Conservation (phyloP, 345 rosid genomes). For the Euphorbia peplus region DNA sequence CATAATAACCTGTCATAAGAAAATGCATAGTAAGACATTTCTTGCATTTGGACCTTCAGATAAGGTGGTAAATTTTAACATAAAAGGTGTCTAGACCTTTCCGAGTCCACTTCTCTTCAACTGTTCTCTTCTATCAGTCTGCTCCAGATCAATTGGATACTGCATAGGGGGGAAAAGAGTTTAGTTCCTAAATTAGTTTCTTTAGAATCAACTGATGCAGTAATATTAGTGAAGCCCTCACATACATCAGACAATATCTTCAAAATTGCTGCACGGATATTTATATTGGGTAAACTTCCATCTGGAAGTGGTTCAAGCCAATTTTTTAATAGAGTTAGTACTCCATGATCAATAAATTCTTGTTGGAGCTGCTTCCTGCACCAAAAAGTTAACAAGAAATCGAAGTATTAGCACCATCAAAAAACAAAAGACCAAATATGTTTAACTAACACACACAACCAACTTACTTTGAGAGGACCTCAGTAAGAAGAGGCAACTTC, state of each 20-base stretch:
- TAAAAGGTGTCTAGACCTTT: conserved; percentile 52
- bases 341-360: conserved; percentile 96
- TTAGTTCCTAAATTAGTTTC: conserved; percentile 16
- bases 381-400: conserved; percentile 7
- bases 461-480: conserved; percentile 90
- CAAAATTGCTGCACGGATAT: conserved; percentile 88
- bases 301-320: conserved; percentile 99
- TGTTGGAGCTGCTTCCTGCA: conserved; percentile 94
- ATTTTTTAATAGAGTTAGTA: conserved; percentile 71
- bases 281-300: conserved; percentile 93
- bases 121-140: conserved; percentile 89
- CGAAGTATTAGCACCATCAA: background rate
- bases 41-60: background rate
- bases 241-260: conserved; percentile 74
- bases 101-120: conserved; percentile 96
- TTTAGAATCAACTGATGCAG: conserved; percentile 14
- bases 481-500: conserved; percentile 83
- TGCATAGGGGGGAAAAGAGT: conserved; percentile 34
- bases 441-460: background rate
- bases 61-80: background rate
- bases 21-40: background rate
- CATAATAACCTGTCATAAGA: conserved; percentile 76
- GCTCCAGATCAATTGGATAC: conserved; percentile 94
- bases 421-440: conserved; percentile 1
- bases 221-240: conserved; percentile 1